These are phyloP conservation scores for Xylaria curta DNA, from an alignment of 495 filamentous ascomycete genomes.

Conservation along the genomic window DNA sequence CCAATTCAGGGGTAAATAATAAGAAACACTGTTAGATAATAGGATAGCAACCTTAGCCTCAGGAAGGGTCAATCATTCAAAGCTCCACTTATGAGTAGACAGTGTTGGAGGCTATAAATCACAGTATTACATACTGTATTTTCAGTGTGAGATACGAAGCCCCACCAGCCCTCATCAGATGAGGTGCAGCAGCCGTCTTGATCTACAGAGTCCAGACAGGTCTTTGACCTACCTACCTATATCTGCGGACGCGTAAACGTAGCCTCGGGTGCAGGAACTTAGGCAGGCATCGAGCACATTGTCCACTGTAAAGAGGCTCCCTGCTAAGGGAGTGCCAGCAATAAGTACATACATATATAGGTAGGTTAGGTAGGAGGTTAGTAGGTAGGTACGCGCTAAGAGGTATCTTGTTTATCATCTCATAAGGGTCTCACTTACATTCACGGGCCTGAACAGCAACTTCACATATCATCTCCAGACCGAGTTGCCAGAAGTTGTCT, in stretches of 20 bases:
- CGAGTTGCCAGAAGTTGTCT: not conserved
- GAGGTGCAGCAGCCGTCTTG: slow-evolving; percentile 11
- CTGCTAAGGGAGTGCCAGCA: not conserved
- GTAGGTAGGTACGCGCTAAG: not conserved
- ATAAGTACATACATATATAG: not conserved
- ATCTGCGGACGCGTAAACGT: not conserved
- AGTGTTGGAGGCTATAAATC: not conserved
- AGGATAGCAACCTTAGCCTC: not conserved
- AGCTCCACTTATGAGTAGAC: not conserved
- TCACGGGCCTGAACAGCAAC: slow-evolving; percentile 2
- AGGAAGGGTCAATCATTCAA: not conserved
- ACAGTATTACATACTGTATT: not conserved
- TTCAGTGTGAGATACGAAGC: not conserved
- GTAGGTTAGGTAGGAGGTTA: no score
- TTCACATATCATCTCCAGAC: slow-evolving; percentile 19
- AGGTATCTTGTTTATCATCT: not conserved
- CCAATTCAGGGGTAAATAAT: slow-evolving; percentile 6
- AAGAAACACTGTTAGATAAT: not conserved
- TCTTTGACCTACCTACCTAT: not conserved
- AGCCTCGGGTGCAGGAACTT: not conserved
- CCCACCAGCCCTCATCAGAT: slow-evolving; percentile 12
- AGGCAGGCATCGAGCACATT: not conserved
- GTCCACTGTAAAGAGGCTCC: not conserved
- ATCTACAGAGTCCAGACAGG: slow-evolving; percentile 18
- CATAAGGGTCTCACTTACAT: slow-evolving; percentile 13